Evolutionary conservation across 352 stramenopile species (phyloP), one percentile per base, ranked within the genome.

Genomic region (Pythium phragmiticola): DNA sequence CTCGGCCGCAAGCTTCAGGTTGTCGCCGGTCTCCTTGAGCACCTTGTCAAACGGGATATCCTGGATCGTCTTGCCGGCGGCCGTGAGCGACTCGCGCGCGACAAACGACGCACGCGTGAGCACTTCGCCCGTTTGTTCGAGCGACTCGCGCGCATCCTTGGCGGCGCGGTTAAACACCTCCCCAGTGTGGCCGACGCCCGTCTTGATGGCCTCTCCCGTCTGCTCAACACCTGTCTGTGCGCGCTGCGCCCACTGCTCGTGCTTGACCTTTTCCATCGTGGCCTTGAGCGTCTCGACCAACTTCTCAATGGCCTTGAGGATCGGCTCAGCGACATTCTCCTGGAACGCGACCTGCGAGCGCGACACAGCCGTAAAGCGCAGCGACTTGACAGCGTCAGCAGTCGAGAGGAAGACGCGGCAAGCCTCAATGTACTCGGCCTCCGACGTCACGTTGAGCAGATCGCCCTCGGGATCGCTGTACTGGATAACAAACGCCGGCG

Each of bases 1-100:
- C 34, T 89, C 82, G 0, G 86, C 86, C 0, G 82, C 84, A 4
- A 72, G 83, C 73, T 93, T 93, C n/a, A 95, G 76, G 49, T 80
- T 75, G 26, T 92, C 80, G 7, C 77, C 82, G 2, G 86, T 92
- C 47, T 91, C 81, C 70, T 92, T 87, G 41, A 95, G 61, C 13
- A 93, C 70, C 65, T 90, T 79, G 55, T 95, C 86, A 45, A 95
- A 91, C 9, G 85, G 84, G 37, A 93, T 91, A 37, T 95, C 86
- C 65, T 93, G 81, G 39, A 95, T 73, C 54, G 72, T 74, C 41
- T 62, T 61, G 57, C 65, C 59, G 14, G 65, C 65, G 19, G 59
- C 65, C 45, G 39, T 60, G 26, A 72, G 60, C 58, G 65, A 71
- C n/a, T 66, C 65, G 39, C 65, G 65, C 14, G 65, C 65, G 2